A percentile compares a stretch with the other conserved stretches of the same genome.
Evolutionary conservation across 257 asterid genomes (phyloP).

Genomic region (Solanum appendiculatum): DNA sequence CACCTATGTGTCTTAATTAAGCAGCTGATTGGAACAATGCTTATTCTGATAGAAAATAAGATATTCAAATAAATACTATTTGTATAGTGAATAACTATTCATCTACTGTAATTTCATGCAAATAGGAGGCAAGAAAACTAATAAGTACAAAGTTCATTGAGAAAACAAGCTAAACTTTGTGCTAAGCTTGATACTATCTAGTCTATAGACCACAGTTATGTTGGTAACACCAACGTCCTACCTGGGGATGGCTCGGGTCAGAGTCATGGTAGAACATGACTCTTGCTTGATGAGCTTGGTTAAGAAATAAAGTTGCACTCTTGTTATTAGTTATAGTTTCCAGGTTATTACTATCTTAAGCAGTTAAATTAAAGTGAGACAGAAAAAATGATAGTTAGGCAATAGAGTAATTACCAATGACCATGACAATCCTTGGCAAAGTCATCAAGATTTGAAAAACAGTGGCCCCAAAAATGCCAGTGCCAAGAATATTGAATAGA

Average conservation of each 20-base stretch:
- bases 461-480: conserved; percentile 33
- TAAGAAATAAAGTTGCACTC: not conserved
- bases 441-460: conserved; percentile 25
- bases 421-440: conserved; percentile 29
- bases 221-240: not conserved
- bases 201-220: not conserved
- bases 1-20: not conserved
- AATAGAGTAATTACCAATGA: conserved; percentile 20
- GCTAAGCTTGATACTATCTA: not conserved
- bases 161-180: not conserved
- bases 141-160: not conserved
- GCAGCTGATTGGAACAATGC: not conserved
- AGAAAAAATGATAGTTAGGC: not conserved
- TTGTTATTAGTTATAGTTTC: not conserved
- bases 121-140: not conserved
- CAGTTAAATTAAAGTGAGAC: not conserved
- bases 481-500: conserved; percentile 25
- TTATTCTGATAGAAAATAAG: not conserved
- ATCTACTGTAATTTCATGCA: not conserved
- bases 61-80: not conserved
- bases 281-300: not conserved
- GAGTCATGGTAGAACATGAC: not conserved
- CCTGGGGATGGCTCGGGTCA: not conserved
- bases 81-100: not conserved
- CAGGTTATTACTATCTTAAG: not conserved